These are phyloP conservation scores for Chalaropsis thielavioides DNA, from an alignment of 2,329 filamentous ascomycete genomes.

Conservation along the genomic window DNA sequence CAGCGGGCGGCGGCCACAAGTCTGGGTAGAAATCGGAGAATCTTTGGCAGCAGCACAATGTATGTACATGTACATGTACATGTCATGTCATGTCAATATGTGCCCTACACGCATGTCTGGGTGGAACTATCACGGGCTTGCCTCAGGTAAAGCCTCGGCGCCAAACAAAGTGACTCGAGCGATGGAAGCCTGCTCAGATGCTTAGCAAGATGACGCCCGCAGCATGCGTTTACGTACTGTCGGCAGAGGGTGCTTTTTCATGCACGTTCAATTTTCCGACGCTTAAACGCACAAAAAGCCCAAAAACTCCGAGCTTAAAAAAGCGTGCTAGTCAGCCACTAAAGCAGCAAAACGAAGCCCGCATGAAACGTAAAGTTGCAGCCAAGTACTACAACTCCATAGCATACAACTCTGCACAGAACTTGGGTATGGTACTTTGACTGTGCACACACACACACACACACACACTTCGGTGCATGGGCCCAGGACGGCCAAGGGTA, in stretches of 20 bases:
- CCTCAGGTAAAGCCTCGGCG: no score
- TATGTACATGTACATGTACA: no score
- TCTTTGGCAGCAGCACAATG: neutral
- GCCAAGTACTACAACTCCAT: neutral
- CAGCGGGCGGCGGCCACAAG: neutral
- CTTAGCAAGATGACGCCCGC: neutral
- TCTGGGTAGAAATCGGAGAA: neutral
- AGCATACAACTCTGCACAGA: constrained; percentile 1
- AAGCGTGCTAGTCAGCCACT: neutral
- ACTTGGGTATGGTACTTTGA: constrained; percentile 1
- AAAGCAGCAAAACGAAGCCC: neutral
- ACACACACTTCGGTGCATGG: neutral
- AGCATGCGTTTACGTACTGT: neutral
- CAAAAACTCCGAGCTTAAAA: constrained; percentile 1
- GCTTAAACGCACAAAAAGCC: neutral
- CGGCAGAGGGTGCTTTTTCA: neutral
- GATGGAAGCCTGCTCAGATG: neutral
- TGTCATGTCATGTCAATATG: no score
- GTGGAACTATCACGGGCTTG: no score
- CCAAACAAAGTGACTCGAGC: neutral
- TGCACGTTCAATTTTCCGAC: constrained; percentile 7
- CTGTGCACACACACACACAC: neutral
- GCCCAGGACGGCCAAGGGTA: neutral
- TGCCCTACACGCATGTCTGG: no score
- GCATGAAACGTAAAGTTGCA: neutral